These are phyloP conservation scores for Phytopythium delawarense DNA, from an alignment of 352 stramenopile genomes.

Conservation along the genomic window DNA sequence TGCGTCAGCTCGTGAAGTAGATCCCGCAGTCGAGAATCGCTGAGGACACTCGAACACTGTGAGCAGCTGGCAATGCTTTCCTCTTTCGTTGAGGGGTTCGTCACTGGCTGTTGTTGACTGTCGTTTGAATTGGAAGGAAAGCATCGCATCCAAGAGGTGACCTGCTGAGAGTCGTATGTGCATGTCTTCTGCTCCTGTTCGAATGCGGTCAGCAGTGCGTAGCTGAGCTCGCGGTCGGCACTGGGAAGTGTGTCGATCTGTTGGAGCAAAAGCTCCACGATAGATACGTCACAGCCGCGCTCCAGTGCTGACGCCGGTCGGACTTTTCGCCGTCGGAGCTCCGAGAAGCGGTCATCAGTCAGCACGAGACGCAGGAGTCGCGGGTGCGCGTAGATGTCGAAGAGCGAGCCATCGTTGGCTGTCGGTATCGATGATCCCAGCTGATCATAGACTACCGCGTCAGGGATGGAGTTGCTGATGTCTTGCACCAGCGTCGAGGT, in stretches of 20 bases:
- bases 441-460: not conserved
- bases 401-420: not conserved
- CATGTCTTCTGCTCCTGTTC: not conserved
- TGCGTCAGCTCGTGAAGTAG: conserved; percentile 12
- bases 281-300: not conserved
- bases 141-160: not conserved
- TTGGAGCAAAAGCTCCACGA: conserved; percentile 15
- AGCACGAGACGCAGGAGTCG: conserved; percentile 16
- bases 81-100: not conserved
- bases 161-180: not conserved
- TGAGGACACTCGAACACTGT: not conserved
- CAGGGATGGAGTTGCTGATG: not conserved
- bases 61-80: no score
- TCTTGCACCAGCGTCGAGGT: not conserved
- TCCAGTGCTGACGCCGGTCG: conserved; percentile 12
- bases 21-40: not conserved
- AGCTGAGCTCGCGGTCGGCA: conserved; percentile 21
- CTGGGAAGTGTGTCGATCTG: conserved; percentile 12
- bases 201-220: conserved; percentile 13
- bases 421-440: not conserved
- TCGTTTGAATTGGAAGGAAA: not conserved
- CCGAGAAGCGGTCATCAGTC: conserved; percentile 13
- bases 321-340: conserved; percentile 12
- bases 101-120: not conserved
- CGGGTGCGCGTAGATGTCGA: conserved; percentile 10